Evolutionary conservation across 192 early-diverging fungal genomes (phyloP).

Genomic region (Gigaspora rosea): DNA sequence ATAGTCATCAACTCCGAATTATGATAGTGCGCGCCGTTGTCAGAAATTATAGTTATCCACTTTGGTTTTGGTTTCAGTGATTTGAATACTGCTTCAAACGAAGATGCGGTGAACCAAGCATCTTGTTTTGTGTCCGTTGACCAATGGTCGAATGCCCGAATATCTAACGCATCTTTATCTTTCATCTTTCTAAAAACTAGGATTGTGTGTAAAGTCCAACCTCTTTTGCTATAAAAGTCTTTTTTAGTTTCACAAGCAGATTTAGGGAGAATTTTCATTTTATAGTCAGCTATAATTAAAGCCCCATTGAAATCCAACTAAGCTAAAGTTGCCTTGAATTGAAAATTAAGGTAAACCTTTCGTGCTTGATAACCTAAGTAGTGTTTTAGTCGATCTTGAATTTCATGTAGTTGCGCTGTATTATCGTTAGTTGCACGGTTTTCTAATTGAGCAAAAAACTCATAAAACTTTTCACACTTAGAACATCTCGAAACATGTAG

Average conservation of each 20-base stretch:
- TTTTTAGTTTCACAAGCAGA: background rate
- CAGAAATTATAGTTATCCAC: slow-evolving; percentile 12
- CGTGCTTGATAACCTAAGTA: background rate
- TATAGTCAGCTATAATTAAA: slow-evolving; percentile 5
- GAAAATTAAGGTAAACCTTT: slow-evolving; percentile 3
- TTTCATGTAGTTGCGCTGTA: background rate
- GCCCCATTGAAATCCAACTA: background rate
- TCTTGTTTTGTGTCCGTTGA: background rate
- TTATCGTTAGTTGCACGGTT: background rate
- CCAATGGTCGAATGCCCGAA: background rate
- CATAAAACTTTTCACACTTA: background rate
- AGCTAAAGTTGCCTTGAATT: background rate
- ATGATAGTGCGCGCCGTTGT: slow-evolving; percentile 5
- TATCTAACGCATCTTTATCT: background rate
- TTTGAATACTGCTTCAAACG: background rate
- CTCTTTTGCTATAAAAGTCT: slow-evolving; percentile 3
- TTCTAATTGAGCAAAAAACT: background rate
- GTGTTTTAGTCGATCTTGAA: background rate
- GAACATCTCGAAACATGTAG: background rate
- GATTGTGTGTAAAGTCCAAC: background rate
- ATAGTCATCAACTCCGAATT: background rate
- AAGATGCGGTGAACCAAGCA: background rate
- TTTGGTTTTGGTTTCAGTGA: background rate
- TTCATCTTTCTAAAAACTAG: slow-evolving; percentile 2
- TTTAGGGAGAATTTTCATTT: background rate